These are phyloP conservation scores for Amanita inopinata DNA, from an alignment of 768 basidiomycete genomes.

Conservation along the genomic window DNA sequence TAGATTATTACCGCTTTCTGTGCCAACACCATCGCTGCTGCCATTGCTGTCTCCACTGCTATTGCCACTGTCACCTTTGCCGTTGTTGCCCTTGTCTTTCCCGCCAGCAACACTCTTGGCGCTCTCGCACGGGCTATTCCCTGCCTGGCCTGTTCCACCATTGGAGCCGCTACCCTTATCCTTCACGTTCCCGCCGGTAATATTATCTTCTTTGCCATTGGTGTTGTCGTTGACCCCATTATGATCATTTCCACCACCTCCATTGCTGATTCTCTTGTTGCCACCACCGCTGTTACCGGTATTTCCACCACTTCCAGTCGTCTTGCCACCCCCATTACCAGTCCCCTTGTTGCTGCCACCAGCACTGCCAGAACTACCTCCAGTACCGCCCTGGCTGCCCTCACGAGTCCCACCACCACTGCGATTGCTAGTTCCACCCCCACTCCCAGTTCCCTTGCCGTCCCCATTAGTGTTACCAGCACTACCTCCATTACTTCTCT, in stretches of 20 bases:
- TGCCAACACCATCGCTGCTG: neutral
- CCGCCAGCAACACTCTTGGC: too few species aligned
- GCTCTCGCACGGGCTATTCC: too few species aligned
- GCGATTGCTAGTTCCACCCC: too few species aligned
- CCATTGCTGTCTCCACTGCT: neutral
- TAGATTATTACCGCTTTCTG: neutral
- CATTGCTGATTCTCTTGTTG: neutral
- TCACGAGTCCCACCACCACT: neutral
- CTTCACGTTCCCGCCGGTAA: neutral
- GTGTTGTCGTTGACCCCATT: neutral
- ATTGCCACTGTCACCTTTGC: neutral
- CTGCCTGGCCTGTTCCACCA: too few species aligned
- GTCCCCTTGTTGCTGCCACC: neutral
- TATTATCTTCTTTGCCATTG: neutral
- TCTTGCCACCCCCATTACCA: neutral
- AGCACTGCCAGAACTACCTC: neutral
- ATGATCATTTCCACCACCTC: neutral
- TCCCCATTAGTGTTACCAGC: too few species aligned
- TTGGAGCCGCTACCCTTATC: neutral
- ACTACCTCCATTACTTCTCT: too few species aligned
- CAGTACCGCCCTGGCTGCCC: neutral
- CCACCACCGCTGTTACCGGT: neutral
- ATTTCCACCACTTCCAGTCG: conserved; percentile 1
- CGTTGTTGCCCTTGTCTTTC: neutral
- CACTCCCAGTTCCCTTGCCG: neutral